Evolutionary conservation across 2,329 filamentous ascomycete genomes (phyloP).

Genomic region (Rachicladosporium sp.): DNA sequence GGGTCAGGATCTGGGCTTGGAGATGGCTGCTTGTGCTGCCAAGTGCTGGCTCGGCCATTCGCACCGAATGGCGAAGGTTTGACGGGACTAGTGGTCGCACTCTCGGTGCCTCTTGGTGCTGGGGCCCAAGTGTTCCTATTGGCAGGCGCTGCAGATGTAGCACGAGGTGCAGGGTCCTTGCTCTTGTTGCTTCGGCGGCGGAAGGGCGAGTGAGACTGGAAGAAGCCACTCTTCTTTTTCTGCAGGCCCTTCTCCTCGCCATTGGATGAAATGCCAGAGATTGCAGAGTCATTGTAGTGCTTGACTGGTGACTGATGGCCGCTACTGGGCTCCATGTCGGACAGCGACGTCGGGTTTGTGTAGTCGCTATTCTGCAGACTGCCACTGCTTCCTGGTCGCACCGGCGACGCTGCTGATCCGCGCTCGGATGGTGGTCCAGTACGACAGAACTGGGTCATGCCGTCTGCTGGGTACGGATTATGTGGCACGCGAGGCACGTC

Average conservation of each 20-base stretch:
- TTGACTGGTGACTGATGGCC: constrained; percentile 65
- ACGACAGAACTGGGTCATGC: constrained; percentile 94
- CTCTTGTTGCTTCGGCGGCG: constrained; percentile 70
- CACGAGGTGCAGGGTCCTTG: constrained; percentile 44
- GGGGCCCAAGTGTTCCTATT: constrained; percentile 44
- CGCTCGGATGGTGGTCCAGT: constrained; percentile 47
- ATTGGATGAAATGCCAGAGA: constrained; percentile 12
- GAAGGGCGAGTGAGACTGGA: constrained; percentile 68
- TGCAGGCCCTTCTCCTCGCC: constrained; percentile 54
- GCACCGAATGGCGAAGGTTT: constrained; percentile 19
- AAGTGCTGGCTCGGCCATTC: constrained; percentile 17
- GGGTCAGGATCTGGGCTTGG: constrained; percentile 50
- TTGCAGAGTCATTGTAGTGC: constrained; percentile 26
- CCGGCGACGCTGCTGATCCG: constrained; percentile 50
- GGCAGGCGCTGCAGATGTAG: constrained; percentile 24
- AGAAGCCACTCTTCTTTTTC: constrained; percentile 71
- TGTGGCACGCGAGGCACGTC: constrained; percentile 64
- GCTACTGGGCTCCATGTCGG: constrained; percentile 68
- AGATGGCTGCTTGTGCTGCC: constrained; percentile 22
- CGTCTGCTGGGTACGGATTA: constrained; percentile 86
- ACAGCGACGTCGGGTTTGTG: constrained; percentile 78
- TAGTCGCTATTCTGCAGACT: constrained; percentile 67
- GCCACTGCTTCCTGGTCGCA: constrained; percentile 70
- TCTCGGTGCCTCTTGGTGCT: constrained; percentile 28
- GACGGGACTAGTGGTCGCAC: constrained; percentile 30